Conservation (phyloP, 2,329 filamentous ascomycete species). For the Macrophomina phaseolina region DNA sequence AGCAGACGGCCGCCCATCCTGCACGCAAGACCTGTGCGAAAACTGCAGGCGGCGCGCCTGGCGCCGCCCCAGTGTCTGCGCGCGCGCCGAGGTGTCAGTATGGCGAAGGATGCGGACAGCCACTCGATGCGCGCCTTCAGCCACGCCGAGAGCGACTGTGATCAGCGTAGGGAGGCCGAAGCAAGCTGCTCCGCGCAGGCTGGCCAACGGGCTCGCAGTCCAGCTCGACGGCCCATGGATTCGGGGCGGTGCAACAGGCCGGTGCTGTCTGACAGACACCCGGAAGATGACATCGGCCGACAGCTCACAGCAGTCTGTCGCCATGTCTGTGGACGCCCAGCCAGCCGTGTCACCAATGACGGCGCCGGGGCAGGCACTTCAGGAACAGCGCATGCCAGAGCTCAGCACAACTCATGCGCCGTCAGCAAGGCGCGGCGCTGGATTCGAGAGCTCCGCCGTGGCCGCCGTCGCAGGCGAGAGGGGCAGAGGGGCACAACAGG, state of each 20-base stretch:
- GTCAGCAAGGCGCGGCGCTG: slow-evolving; percentile 18
- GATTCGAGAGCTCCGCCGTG: not conserved
- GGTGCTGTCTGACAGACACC: slow-evolving; percentile 16
- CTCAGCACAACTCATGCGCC: slow-evolving; percentile 19
- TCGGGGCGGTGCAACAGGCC: slow-evolving; percentile 26
- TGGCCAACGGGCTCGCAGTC: not conserved
- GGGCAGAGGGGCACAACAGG: slow-evolving; percentile 2
- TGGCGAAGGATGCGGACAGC: slow-evolving; percentile 13
- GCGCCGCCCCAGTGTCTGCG: not conserved
- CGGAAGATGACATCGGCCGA: slow-evolving; percentile 18
- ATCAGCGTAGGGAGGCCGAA: slow-evolving; percentile 2
- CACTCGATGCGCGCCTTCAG: slow-evolving; percentile 1
- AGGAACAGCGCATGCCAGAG: slow-evolving; percentile 24
- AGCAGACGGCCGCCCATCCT: not conserved
- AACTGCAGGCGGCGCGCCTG: not conserved
- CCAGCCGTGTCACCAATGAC: slow-evolving; percentile 9
- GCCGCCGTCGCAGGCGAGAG: not conserved
- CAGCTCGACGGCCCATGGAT: not conserved
- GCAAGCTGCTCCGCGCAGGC: not conserved
- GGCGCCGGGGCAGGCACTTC: slow-evolving; percentile 4
- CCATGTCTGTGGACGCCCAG: slow-evolving; percentile 12
- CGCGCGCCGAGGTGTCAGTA: not conserved
- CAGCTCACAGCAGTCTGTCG: not conserved
- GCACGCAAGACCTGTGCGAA: slow-evolving; percentile 7
- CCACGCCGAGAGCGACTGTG: slow-evolving; percentile 7